phyloP scores from a whole-genome alignment of 2,329 filamentous ascomycete species.

The Metarhizium brunneum region DNA sequence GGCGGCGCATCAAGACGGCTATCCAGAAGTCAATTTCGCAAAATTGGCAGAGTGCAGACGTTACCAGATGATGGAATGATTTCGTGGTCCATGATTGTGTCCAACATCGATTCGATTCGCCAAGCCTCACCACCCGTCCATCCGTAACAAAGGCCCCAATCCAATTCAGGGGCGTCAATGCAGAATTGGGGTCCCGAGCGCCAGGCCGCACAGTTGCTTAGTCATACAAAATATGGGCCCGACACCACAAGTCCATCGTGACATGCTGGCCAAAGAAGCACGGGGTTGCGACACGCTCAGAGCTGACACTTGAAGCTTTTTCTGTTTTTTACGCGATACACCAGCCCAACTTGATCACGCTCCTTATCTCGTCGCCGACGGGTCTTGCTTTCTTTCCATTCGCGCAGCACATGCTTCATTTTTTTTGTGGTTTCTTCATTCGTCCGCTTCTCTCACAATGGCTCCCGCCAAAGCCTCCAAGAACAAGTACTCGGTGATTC shows the following conservation, averaged over 20 bases:
- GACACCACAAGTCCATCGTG: background rate
- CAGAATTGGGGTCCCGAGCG: background rate
- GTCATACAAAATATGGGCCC: background rate
- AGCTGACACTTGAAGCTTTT: background rate
- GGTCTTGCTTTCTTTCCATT: background rate
- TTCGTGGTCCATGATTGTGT: too few relatives aligned
- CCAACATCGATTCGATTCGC: too few relatives aligned
- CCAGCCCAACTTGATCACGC: constrained; percentile 15
- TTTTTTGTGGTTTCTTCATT: background rate
- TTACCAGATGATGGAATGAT: too few relatives aligned
- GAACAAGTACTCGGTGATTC: constrained; percentile 91
- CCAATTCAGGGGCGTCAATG: too few relatives aligned
- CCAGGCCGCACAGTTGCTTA: background rate
- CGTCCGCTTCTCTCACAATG: constrained; percentile 27
- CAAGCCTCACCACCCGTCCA: too few relatives aligned
- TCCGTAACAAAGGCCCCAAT: too few relatives aligned
- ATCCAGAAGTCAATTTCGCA: too few relatives aligned
- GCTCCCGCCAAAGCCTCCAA: constrained; percentile 32
- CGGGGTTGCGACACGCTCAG: background rate
- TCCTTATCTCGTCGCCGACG: constrained; percentile 6
- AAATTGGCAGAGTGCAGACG: too few relatives aligned
- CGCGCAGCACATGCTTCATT: background rate
- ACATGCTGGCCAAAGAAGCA: constrained; percentile 4
- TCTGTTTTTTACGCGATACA: background rate
- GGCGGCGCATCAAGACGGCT: too few relatives aligned